Percentiles rank a stretch among this genome's conserved stretches.
These are phyloP conservation scores for Takashimella tepidaria DNA, from an alignment of 1,284 basidiomycete species.

Conservation along the genomic window DNA sequence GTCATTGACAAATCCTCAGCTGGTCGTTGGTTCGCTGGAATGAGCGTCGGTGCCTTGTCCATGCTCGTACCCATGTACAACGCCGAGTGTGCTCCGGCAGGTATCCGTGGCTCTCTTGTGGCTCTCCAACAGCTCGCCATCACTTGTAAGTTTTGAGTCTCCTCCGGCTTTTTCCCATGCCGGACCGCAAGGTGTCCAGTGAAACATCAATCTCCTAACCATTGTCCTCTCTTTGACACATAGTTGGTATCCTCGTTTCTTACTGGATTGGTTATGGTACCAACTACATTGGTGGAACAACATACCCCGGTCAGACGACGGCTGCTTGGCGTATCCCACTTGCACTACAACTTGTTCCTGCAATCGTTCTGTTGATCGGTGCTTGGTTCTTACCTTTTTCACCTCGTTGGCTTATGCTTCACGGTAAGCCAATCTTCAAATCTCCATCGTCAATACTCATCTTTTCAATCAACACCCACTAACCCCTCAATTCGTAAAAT, in stretches of 20 bases:
- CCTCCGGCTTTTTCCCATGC: neutral
- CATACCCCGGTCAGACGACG: conserved; percentile 4
- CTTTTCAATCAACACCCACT: no score
- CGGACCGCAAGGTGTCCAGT: no score
- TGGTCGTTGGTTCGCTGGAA: conserved; percentile 58
- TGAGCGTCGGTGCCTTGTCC: conserved; percentile 55
- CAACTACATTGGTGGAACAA: conserved; percentile 53
- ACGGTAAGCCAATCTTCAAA: conserved; percentile 39
- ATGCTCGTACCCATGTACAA: conserved; percentile 54
- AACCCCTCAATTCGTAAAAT: no score
- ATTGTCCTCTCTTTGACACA: no score
- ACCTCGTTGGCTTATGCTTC: conserved; percentile 60
- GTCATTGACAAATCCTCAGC: conserved; percentile 32
- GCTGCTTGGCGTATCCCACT: conserved; percentile 56
- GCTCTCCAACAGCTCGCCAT: conserved; percentile 54
- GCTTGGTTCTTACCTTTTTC: conserved; percentile 51
- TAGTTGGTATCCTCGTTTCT: conserved; percentile 46
- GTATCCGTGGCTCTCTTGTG: conserved; percentile 58
- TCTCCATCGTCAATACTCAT: no score
- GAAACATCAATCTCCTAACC: no score
- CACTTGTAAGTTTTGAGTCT: neutral
- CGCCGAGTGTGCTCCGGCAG: conserved; percentile 59
- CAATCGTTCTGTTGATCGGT: conserved; percentile 42
- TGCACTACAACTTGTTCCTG: conserved; percentile 66
- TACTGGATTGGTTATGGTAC: conserved; percentile 70